Evolutionary conservation across 306 rosid species (phyloP), one percentile per base, ranked within the genome.

Genomic region (Sesbania bispinosa): DNA sequence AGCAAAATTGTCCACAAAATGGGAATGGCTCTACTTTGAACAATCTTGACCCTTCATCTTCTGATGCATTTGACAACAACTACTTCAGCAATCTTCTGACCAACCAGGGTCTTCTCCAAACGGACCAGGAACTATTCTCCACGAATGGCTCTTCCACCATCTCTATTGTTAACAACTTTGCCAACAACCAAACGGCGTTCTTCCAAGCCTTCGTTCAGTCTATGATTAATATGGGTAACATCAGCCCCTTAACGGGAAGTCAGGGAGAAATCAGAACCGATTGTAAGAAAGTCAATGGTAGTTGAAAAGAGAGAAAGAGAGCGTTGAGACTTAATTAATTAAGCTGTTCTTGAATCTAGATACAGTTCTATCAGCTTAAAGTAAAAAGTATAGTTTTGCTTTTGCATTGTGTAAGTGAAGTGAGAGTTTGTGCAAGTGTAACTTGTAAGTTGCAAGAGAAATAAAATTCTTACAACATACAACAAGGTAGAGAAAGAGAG

Each of bases 211-310:
- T 92, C 71, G 90, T 84, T 27, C 80, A 71, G 29, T 84, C 97
- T 7, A 87, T 85, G 90, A 81, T 87, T 6, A 92, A 87, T 3
- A 89, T 92, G 96, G 97, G 92, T 1, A 87, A 86, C 55, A 87
- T 92, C 0, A 81, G 78, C 39, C 92, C 90, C 0, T 74, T 82
- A 21, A 86, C 87, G 0, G 92, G 86, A 15, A 82, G 14, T 2
- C 86, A 65, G 4, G 97, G 97, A 27, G 68, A 89, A 58, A 85
- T 89, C 47, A 83, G 89, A 79, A 46, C 13, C 2, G 81, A 89
- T n/a, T 89, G 92, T 55, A 86, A 60, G 85, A 88, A 81, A 70
- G 80, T 86, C 39, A 88, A 82, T 29, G 88, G 89, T 62, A 80
- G 88, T 79, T 85, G 45, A 80, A n/a, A n/a, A 18, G 10, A 2